Evolutionary conservation across 2,329 filamentous ascomycete genomes (phyloP), one percentile per base, ranked within the genome.

Genomic region (Pseudocercospora musae): DNA sequence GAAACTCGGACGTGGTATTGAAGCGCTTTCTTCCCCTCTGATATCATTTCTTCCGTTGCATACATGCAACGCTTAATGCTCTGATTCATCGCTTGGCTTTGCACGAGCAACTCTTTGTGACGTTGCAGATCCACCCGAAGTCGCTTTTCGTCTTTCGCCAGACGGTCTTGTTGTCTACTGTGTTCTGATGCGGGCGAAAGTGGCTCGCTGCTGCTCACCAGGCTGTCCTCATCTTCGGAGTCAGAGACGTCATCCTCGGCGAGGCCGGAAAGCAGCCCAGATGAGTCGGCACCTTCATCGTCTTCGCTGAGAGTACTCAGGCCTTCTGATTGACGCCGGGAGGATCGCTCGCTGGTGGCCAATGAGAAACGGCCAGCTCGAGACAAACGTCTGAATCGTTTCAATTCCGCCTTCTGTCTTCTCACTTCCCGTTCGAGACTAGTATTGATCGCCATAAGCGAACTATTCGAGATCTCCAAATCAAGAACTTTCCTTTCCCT

Each of bases 401-500:
- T 88, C 31, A 99, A 76, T 73, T 99, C 95, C 0, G 90, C 86
- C 40, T 90, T 94, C 72, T 98, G 94, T 74, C 96, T 96, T 25
- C 92, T 87, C 70, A 99, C 84, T 74, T 98, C 92, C 23, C 92
- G 86, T 78, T 99, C 95, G 0, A 99, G 80, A 0, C 92, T 95
- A 58, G 93, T 85, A 74, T 99, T 99, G 78, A 99, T 98, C 44
- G 95, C 95, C 60, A 96, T 85, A 2, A 99, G 83, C 1, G 93
- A 97, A 0, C 92, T 95, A 72, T 99, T 99, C 59, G 90, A 96
- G 66, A 99, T 99, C 74, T 99, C 92, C 5, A 99, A 81, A 74
- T 99, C 95, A 68, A 98, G 85, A 0, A 99, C 93, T 79, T 98
- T 99, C 64, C 95, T 87, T 76, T 98, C 95, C 37, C 92, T 86